These are phyloP conservation scores for Sordariomycetes sp. DNA, from an alignment of 2,329 filamentous ascomycete species.

Conservation along the genomic window DNA sequence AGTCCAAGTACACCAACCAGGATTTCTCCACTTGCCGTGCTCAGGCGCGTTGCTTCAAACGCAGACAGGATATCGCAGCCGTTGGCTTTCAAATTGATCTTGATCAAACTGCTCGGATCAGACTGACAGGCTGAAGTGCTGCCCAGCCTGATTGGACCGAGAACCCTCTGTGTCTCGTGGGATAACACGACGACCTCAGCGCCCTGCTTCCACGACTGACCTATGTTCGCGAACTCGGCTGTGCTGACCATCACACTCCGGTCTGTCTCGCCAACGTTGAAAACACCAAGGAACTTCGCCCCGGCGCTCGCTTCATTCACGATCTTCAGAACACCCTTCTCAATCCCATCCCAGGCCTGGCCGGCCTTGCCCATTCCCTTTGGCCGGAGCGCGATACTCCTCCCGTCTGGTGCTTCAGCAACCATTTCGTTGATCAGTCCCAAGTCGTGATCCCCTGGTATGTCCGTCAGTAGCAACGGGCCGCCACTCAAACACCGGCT, in stretches of 20 bases:
- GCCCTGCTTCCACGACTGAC: too few species aligned
- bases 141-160: slow-evolving; percentile 59
- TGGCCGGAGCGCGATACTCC: slow-evolving; percentile 74
- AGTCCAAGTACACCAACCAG: slow-evolving; percentile 66
- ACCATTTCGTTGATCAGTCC: slow-evolving; percentile 73
- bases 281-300: slow-evolving; percentile 30
- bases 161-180: too few species aligned
- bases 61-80: slow-evolving; percentile 79
- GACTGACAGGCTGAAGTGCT: slow-evolving; percentile 34
- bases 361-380: slow-evolving; percentile 64
- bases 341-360: slow-evolving; percentile 65
- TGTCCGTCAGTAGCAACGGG: slow-evolving; percentile 89
- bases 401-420: slow-evolving; percentile 59
- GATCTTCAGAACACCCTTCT: slow-evolving; percentile 65
- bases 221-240: too few species aligned
- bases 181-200: too few species aligned
- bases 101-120: slow-evolving; percentile 37
- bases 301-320: slow-evolving; percentile 66
- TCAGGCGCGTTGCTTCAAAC: slow-evolving; percentile 54
- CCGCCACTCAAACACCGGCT: slow-evolving; percentile 85
- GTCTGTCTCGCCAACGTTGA: slow-evolving; percentile 30
- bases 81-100: slow-evolving; percentile 55
- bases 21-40: slow-evolving; percentile 26
- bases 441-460: slow-evolving; percentile 72
- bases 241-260: too few species aligned